Evolutionary conservation across 495 filamentous ascomycete species (phyloP).

Genomic region (Tuber indicum): DNA sequence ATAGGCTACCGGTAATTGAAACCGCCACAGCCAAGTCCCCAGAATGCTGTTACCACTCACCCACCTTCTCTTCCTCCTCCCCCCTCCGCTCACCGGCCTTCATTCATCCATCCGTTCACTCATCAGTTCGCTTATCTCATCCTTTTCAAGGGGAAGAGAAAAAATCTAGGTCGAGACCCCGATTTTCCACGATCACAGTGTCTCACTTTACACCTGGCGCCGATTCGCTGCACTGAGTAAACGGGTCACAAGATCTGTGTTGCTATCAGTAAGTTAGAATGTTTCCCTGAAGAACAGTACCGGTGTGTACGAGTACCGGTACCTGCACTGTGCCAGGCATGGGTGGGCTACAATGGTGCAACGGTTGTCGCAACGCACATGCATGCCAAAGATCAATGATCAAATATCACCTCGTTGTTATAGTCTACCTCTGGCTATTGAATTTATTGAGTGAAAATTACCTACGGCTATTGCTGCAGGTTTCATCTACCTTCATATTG

Average conservation of each 20-base stretch:
- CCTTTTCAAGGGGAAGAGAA: too few relatives aligned
- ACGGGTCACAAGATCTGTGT: background rate
- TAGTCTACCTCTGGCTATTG: too few relatives aligned
- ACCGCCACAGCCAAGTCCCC: background rate
- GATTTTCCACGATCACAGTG: background rate
- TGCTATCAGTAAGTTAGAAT: background rate
- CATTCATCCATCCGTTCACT: background rate
- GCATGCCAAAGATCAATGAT: too few relatives aligned
- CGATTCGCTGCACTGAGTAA: background rate
- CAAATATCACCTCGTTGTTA: too few relatives aligned
- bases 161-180: background rate
- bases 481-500: too few relatives aligned
- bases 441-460: too few relatives aligned
- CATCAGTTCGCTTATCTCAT: background rate
- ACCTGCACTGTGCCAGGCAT: too few relatives aligned
- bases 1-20: background rate
- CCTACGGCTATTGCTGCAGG: too few relatives aligned
- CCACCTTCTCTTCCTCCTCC: background rate
- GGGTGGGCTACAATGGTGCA: too few relatives aligned
- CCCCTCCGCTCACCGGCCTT: background rate
- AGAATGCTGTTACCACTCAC: background rate
- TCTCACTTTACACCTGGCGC: background rate
- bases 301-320: background rate
- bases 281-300: background rate
- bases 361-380: too few relatives aligned